Conservation (phyloP, 75 land plant genomes). For the Picea sitchensis region DNA sequence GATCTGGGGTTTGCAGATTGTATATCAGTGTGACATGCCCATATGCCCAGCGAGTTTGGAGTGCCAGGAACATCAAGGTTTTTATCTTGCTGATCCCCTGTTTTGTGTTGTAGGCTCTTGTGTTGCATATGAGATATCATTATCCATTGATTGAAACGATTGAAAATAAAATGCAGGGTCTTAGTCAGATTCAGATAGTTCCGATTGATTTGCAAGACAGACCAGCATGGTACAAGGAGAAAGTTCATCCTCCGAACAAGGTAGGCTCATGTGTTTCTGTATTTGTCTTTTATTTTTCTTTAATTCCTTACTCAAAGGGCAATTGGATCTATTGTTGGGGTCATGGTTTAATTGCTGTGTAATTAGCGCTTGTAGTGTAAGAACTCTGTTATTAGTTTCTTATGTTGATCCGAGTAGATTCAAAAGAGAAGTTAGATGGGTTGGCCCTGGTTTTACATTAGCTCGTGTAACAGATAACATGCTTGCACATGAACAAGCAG, state of each 20-base stretch:
- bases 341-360: too few relatives aligned
- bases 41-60: constrained; percentile 30
- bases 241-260: constrained; percentile 39
- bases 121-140: background rate
- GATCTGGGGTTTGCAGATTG: constrained; percentile 15
- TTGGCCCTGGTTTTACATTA: too few relatives aligned
- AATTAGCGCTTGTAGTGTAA: too few relatives aligned
- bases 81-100: background rate
- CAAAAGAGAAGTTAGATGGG: too few relatives aligned
- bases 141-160: background rate
- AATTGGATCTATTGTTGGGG: too few relatives aligned
- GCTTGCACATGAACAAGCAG: too few relatives aligned
- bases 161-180: constrained; percentile 23
- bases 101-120: background rate
- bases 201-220: constrained; percentile 19
- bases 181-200: constrained; percentile 30
- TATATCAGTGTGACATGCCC: constrained; percentile 27
- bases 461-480: too few relatives aligned
- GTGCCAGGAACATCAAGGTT: constrained; percentile 33
- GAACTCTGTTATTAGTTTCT: too few relatives aligned
- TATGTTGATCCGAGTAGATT: too few relatives aligned
- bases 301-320: too few relatives aligned
- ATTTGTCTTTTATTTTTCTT: too few relatives aligned
- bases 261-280: constrained; percentile 1
- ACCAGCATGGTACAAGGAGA: constrained; percentile 26